Base-by-base conservation (phyloP, 768 basidiomycete species). In the Artomyces pyxidatus region DNA sequence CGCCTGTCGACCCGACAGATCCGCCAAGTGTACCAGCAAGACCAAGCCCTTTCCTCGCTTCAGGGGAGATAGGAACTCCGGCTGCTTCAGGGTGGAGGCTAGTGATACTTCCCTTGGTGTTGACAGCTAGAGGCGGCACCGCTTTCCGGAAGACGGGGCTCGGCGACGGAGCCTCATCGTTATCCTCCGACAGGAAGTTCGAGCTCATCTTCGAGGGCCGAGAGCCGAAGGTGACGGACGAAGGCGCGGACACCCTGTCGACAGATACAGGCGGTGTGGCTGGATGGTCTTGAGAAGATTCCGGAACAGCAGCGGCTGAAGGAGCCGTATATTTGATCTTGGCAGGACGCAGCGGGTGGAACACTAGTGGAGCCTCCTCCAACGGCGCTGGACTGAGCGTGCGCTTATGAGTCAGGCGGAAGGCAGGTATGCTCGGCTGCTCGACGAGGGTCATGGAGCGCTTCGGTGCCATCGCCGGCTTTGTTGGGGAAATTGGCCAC, bases 11-110 rank as follows among this genome's bases (percentile, higher is more conserved):
- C 3, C 69, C 70, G 42, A 76, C 69, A 0, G 77, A 79, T 1
- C 76, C 77, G 9, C 85, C 85, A 68, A 88, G 74, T 0, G 84
- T 87, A 0, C 83, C 85, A 12, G 69, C 66, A 64, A 85, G 73
- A 0, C 83, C 81, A 16, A 86, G 66, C n/a, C 69, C 71, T 37
- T 74, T 74, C 55, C 78, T 72, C 17, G 71, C 70, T 46, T 80
- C 76, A 0, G 71, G 72, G 4, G 72, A 65, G 19, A 80, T 73
- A 0, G 73, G 71, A 23, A 68, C 48, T 21, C 58, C 65, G 39
- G 55, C 5, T 12, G 16, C 6, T 25, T 42, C 42, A 3, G 48
- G 17, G 12, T 27, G 12, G 27, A 42, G 9, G 28, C 35, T 49
- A 23, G 28, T 11, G 16, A 28, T 44, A 12, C 37, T 45, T 26